These are phyloP conservation scores for Botrytis pseudocinerea DNA, from an alignment of 2,329 filamentous ascomycete genomes.

Conservation along the genomic window DNA sequence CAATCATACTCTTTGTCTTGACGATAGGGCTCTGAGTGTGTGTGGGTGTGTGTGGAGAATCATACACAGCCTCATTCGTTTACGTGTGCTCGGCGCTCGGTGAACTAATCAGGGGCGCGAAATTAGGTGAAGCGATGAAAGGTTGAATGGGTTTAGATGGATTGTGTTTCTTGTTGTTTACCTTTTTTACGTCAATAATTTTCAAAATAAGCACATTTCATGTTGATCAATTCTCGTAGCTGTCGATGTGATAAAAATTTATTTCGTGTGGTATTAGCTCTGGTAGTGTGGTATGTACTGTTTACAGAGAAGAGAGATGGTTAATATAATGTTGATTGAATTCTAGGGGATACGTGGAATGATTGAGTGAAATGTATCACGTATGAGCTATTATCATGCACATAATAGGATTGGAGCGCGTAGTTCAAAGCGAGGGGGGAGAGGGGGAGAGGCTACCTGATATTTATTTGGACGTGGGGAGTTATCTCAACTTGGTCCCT, in stretches of 20 bases:
- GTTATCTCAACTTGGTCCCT: not conserved
- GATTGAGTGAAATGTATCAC: not conserved
- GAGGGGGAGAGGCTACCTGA: not conserved
- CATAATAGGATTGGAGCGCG: not conserved
- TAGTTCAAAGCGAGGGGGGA: not conserved
- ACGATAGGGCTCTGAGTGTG: not conserved
- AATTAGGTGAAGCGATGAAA: not conserved
- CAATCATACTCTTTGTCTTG: not conserved
- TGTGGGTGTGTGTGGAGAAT: not conserved
- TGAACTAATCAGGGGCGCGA: not conserved
- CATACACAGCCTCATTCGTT: constrained; percentile 3
- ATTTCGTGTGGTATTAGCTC: not conserved
- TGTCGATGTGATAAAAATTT: accelerated
- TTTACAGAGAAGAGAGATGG: not conserved
- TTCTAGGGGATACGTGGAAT: not conserved
- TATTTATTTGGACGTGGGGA: not conserved
- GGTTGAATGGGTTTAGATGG: not conserved
- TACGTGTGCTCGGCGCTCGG: not conserved
- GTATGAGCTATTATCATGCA: not conserved
- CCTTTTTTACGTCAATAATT: not conserved
- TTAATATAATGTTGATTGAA: not conserved
- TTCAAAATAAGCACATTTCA: not conserved
- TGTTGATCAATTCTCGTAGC: not conserved
- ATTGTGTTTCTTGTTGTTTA: not conserved
- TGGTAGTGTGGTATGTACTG: not conserved